These are phyloP conservation scores for Colletotrichum horii DNA, from an alignment of 2,329 filamentous ascomycete species.

Conservation along the genomic window DNA sequence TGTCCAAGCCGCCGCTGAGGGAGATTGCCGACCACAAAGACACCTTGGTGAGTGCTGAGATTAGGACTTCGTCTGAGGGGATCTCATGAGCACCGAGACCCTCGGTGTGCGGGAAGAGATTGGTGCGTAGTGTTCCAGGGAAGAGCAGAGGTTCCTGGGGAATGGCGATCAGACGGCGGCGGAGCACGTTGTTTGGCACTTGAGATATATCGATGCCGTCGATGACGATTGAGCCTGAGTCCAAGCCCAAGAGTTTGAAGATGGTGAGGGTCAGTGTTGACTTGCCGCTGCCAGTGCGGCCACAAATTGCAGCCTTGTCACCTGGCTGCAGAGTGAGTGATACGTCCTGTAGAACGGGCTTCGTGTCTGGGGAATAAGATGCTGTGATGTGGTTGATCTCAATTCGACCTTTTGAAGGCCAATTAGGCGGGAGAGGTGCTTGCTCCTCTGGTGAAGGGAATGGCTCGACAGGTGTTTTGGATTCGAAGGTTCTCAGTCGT, in stretches of 20 bases:
- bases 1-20: conserved; percentile 21
- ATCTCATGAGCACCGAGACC: background rate
- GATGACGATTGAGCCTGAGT: conserved; percentile 29
- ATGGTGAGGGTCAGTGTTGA: conserved; percentile 23
- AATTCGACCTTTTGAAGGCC: conserved; percentile 24
- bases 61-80: conserved; percentile 18
- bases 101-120: background rate
- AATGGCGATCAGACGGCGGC: conserved; percentile 35
- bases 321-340: conserved; percentile 19
- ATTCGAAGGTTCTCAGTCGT: conserved; percentile 23
- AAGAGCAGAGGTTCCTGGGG: conserved; percentile 31
- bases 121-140: background rate
- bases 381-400: conserved; percentile 19
- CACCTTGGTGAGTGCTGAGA: conserved; percentile 19
- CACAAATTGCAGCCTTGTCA: conserved; percentile 28
- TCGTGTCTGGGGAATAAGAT: background rate
- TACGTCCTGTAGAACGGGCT: conserved; percentile 20
- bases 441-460: background rate
- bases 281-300: conserved; percentile 27
- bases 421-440: conserved; percentile 12
- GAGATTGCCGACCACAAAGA: conserved; percentile 20
- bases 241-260: conserved; percentile 28
- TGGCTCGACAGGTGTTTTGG: conserved; percentile 17
- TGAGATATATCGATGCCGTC: conserved; percentile 32
- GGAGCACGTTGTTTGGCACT: conserved; percentile 25